A percentile compares a stretch with the other conserved stretches of the same genome.
Conservation (phyloP, 768 basidiomycete genomes). For the Aureoboletus auriporus region DNA sequence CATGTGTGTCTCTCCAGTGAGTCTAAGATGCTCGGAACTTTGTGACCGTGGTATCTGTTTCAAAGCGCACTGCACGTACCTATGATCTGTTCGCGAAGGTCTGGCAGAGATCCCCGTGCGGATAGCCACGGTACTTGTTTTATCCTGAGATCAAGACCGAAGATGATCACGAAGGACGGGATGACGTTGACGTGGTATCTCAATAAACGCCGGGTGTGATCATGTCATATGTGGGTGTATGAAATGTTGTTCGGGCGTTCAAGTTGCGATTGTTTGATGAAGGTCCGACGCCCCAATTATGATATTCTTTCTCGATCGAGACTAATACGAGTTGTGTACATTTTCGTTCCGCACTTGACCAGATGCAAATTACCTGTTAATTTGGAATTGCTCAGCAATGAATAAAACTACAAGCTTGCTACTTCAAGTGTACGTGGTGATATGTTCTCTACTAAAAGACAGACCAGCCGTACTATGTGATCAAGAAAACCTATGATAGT, state of each 20-base stretch:
- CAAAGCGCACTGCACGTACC: neutral
- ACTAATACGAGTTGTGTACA: no score
- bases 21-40: no score
- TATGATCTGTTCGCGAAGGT: conserved; percentile 25
- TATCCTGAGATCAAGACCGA: conserved; percentile 26
- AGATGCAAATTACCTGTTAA: no score
- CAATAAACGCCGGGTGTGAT: conserved; percentile 26
- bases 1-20: no score
- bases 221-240: conserved; percentile 1
- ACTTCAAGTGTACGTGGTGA: neutral
- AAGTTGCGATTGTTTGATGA: no score
- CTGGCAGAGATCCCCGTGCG: conserved; percentile 24
- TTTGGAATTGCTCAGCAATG: no score
- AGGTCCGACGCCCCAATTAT: no score
- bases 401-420: neutral
- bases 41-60: no score
- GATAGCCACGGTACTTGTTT: conserved; percentile 23
- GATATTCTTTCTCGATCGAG: no score
- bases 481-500: conserved; percentile 11
- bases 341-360: no score
- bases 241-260: no score
- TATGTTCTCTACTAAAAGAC: neutral
- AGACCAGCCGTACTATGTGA: conserved; percentile 16
- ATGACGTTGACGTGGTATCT: conserved; percentile 22
- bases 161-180: conserved; percentile 24